Percentiles rank a stretch among this genome's conserved stretches.
Conservation (phyloP, 1,139 yeast genomes). For the Geotrichum macrosporum region DNA sequence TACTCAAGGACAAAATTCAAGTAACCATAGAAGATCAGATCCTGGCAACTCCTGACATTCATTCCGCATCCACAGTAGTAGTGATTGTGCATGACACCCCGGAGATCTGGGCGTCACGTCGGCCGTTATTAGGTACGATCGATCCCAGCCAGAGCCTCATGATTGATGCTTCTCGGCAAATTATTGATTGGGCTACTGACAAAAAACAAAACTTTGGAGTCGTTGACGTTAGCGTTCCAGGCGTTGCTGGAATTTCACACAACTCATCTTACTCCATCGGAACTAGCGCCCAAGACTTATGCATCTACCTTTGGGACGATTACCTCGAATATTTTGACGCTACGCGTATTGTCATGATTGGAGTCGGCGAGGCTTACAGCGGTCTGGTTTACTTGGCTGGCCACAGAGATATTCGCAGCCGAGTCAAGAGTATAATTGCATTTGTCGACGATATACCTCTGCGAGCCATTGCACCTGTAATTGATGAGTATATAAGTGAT, state of each 20-base stretch:
- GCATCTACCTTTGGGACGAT: conserved; percentile 85
- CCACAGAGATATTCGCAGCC: conserved; percentile 62
- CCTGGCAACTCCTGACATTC: conserved; percentile 70
- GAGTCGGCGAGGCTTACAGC: conserved; percentile 85
- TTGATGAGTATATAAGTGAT: conserved; percentile 83
- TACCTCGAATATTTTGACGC: conserved; percentile 69
- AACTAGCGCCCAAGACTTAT: conserved; percentile 57
- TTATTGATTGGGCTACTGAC: conserved; percentile 52
- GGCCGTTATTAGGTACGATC: conserved; percentile 73
- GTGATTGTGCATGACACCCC: conserved; percentile 87
- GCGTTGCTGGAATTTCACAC: conserved; percentile 30
- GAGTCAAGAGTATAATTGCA: conserved; percentile 69
- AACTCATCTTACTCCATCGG: conserved; percentile 25
- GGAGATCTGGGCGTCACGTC: conserved; percentile 83
- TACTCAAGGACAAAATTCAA: conserved; percentile 43
- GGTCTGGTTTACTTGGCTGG: conserved; percentile 85
- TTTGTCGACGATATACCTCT: conserved; percentile 63
- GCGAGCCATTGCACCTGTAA: conserved; percentile 74
- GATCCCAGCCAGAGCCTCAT: conserved; percentile 67
- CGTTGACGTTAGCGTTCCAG: conserved; percentile 77
- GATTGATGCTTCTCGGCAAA: conserved; percentile 54
- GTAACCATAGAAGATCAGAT: conserved; percentile 60
- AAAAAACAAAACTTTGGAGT: conserved; percentile 60
- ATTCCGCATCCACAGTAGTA: conserved; percentile 57
- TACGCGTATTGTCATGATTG: conserved; percentile 70